Base-by-base conservation (phyloP, 2,329 filamentous ascomycete genomes). In the Trichoderma koningiopsis region DNA sequence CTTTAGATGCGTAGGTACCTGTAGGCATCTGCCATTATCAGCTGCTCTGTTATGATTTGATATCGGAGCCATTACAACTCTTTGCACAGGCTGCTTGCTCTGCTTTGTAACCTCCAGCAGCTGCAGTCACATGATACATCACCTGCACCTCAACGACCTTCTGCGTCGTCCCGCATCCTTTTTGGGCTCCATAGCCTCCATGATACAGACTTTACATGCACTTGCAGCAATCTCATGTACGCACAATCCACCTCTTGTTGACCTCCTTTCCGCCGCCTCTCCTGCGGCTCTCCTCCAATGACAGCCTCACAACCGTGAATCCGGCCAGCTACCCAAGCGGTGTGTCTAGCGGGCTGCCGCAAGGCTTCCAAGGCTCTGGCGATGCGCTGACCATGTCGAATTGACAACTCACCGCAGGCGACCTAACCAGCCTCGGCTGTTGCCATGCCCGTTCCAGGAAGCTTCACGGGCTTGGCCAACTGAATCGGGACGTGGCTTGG, bases 71-170 rank as follows among this genome's bases (percentile, higher is more conserved):
- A 43, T n/a, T 10, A 7, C 16, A 19, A 19, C 16, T 19, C 37
- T 40, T 14, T 40, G 14, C 6, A 16, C 37, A 40, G 35, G 11
- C 35, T 14, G 37, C 14, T 14, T 43, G 16, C 40, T n/a, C 22
- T 43, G 35, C 57, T 19, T 29, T 35, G 35, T 43, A 59, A n/a
- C 58, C 22, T 29, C 4, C 35, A 61, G 33, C 65, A 29, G 65
- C 56, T 29, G 47, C 22, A 49, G n/a, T 70, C 68, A 70, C 68
- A 67, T 70, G 68, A 70, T 70, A 57, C 31, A 58, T 67, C 68
- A 70, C 63, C 55, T 67, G 62, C 68, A 60, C 56, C 68, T 70
- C 55, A 13, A 24, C 40, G 7, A 37, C 57, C 27, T 49, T 58
- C 27, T 52, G 31, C 53, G 37, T 69, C 59, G 27, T 40, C 27